Evolutionary conservation across 306 rosid species (phyloP), one percentile per base, ranked within the genome.

Genomic region (Cicer pinnatifidum): DNA sequence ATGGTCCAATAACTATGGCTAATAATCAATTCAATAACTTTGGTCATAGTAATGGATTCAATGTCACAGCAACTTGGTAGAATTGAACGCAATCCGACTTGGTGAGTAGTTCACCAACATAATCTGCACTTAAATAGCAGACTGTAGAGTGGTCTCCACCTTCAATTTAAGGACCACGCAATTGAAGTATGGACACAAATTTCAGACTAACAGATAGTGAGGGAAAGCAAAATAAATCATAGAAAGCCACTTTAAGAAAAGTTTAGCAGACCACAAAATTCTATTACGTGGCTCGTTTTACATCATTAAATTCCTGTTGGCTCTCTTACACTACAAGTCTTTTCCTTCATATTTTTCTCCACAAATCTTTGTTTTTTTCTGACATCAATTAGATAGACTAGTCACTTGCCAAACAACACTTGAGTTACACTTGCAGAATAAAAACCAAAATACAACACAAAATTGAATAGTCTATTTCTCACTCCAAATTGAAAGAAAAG

Each of bases 131-230:
- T 41, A 64, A 62, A 43, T 64, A 41, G 13, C 13, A 5, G 13
- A 17, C 38, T 10, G 52, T 64, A 41, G 37, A 41, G 70, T 41
- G 70, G 70, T 11, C 53, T 65, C 71, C 53, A 65, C 39, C 52
- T 9, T 64, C n/a, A 64, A 64, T 64, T 17, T 16, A 16, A 10
- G 51, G 69, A 64, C 69, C 71, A 3, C 2, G 2, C 11, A 2
- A 13, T 61, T 61, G 11, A 35, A 60, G 1, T 17, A 33, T 35
- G 48, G 12, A 16, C 5, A 4, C 16, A 2, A 19, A 60, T 51
- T 20, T 20, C 17, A 37, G 56, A 51, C 8, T 11, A 56, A 51
- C 63, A 8, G 37, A 6, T 9, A 39, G 12, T 3, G 44, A 63
- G 20, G 7, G 40, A 75, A 75, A 19, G 41, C 5, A 11, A 63